Evolutionary conservation across 2,329 filamentous ascomycete genomes (phyloP), one percentile per base, ranked within the genome.

Genomic region (Aspergillus fumigatus): DNA sequence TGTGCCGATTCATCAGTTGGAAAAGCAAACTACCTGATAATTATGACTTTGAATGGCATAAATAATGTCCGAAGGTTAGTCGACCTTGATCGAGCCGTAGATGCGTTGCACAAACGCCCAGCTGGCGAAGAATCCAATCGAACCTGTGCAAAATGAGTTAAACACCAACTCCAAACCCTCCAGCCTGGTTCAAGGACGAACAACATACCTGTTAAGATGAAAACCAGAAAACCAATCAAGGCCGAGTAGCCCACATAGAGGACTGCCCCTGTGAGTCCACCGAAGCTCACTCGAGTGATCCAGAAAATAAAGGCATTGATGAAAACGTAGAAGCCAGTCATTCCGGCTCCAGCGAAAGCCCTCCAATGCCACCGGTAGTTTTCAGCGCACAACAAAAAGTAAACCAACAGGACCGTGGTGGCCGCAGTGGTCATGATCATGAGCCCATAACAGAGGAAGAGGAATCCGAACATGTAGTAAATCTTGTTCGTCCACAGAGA

Each of bases 321-420:
- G 74, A 97, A 97, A 48, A 99, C 92, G 71, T 97, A 99, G 14
- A 84, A 84, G 1, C 92, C 92, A 52, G 89, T 95, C 70, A 92
- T 93, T 57, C 94, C 94, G 0, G 92, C 92, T 2, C 91, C 93
- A 58, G 91, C 83, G 79, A 99, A 99, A 5, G 92, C 88, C 52
- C 94, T 86, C 94, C 94, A 99, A 68, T 97, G 94, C 94, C 94
- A 99, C 73, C 96, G 89, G 77, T 99, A 99, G 76, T 99, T 94
- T 77, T 99, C 94, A 0, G 90, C 87, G 71, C 93, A 97, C 14
- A 99, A 85, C 65, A 99, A 73, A 80, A 97, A 97, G 77, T 99
- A 99, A 0, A 97, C 90, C 82, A 97, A 88, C 19, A 99, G 80
- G 8, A 97, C 87, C 0, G 94, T 97, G 43, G 95, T 93, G 0